Base-by-base conservation (phyloP, 192 early-diverging fungal genomes). In the Coemansia furcata region DNA sequence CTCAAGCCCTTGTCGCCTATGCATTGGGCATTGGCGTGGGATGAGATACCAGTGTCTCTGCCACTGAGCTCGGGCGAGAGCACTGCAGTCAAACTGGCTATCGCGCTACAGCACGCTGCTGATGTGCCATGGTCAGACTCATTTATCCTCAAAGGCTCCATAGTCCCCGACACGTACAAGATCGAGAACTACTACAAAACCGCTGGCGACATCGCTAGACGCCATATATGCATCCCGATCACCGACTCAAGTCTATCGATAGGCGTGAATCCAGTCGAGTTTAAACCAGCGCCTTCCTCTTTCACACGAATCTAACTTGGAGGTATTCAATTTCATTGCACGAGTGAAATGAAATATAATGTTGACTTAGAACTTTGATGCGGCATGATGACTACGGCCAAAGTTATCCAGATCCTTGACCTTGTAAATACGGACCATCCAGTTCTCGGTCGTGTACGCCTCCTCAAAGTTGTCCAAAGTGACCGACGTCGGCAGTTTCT, bases 361-460 rank as follows among this genome's bases (percentile, higher is more conserved):
- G 39, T 42, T 29, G 43, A 10, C 23, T 65, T n/a, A 52, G 11
- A 82, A 65, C 5, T 55, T 36, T 11, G 71, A 62, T 3, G 64
- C 80, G 1, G 47, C 60, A 14, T 64, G 72, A 42, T 82, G 80
- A 21, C 40, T 71, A 60, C 97, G 88, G 7, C 98, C 98, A 5
- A 98, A 79, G 73, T 90, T 92, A 78, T 99, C 98, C 66, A 93
- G 85, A 38, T 92, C 88, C 83, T 99, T 99, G 82, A 99, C 96
- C 71, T 94, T 88, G 86, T 96, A 99, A 63, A 99, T 97, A 44
- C 98, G 91, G 35, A 99, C 98, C 80, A 99, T 94, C 92, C 95
- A 95, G 85, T 99, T 95, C 76, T 95, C 92, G 1, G 93, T 88
- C 32, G 94, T 94, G 65, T 90, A 97, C 1, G 90, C 95, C 78